Evolutionary conservation across 176 grass and related monocot species (phyloP).

Genomic region (Echinochloa phyllopogon): DNA sequence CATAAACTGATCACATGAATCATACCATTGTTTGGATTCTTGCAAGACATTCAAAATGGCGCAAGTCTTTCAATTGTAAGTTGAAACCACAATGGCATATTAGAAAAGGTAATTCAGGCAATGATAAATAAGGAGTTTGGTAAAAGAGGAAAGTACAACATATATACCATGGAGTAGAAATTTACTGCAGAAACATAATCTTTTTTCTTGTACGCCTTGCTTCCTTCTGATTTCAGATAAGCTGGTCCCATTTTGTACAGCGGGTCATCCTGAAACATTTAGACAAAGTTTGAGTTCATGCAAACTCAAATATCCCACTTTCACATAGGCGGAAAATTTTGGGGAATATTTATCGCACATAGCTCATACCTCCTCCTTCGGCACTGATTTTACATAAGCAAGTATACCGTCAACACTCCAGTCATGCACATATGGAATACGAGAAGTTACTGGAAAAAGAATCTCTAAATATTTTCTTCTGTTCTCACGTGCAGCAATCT

Average conservation of each 20-base stretch:
- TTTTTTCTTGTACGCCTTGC: not conserved
- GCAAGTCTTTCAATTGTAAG: no score
- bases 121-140: not conserved
- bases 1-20: no score
- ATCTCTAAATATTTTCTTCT: constrained; percentile 26
- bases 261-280: not conserved
- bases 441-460: constrained; percentile 13
- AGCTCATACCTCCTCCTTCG: not conserved
- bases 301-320: no score
- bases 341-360: not conserved
- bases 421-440: not conserved
- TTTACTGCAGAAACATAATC: constrained; percentile 12
- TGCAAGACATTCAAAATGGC: no score
- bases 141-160: not conserved
- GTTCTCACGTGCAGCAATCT: not conserved
- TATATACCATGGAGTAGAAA: not conserved
- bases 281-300: not conserved
- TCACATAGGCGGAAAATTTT: not conserved
- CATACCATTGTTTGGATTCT: no score
- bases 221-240: constrained; percentile 12
- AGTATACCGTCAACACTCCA: constrained; percentile 32
- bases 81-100: no score
- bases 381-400: not conserved
- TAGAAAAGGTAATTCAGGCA: no score
- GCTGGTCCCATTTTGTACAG: not conserved